Evolutionary conservation across 345 rosid species (phyloP), one percentile per base, ranked within the genome.

Genomic region (Salix purpurea): DNA sequence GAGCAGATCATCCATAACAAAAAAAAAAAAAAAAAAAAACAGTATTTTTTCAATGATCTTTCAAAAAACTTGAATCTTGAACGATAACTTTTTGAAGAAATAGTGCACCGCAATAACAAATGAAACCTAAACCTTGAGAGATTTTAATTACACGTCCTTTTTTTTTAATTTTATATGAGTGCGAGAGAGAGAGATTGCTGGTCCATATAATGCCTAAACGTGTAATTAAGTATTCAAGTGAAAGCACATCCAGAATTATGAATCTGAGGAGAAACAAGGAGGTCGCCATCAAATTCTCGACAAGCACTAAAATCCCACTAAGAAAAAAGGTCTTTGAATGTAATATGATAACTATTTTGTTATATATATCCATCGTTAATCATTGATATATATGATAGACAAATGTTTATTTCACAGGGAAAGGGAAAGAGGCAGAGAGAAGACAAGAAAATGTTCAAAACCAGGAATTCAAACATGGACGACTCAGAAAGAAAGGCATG

Each of bases 121-220:
- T 40, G 11, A 40, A 40, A 40, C 44, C 44, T 40, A 2, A 9
- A 40, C 44, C 44, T 40, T 40, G 44, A 40, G 0, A 40, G 12
- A 56, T n/a, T 56, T 56, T n/a, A 7, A 56, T n/a, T 23, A n/a
- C 11, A 21, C 26, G 3, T 2, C 12, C 23, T 7, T 56, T 2
- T 15, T n/a, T n/a, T 61, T 74, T 58, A 2, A 30, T 2, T 30
- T 30, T 30, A 18, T 23, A 44, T 72, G 30, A n/a, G 7, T 15
- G 7, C 23, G 37, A 3, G 19, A 5, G 61, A 46, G 30, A 44
- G 21, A 50, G 62, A 21, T 15, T 8, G 64, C 30, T 21, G 19
- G n/a, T 36, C 69, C 77, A 78, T 73, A 56, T 78, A 78, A 72
- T 78, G 77, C 81, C 81, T 36, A 67, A 67, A 78, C 67, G 10